Base-by-base conservation (phyloP, 1,284 basidiomycete species). In the Fistulinella staudtii region DNA sequence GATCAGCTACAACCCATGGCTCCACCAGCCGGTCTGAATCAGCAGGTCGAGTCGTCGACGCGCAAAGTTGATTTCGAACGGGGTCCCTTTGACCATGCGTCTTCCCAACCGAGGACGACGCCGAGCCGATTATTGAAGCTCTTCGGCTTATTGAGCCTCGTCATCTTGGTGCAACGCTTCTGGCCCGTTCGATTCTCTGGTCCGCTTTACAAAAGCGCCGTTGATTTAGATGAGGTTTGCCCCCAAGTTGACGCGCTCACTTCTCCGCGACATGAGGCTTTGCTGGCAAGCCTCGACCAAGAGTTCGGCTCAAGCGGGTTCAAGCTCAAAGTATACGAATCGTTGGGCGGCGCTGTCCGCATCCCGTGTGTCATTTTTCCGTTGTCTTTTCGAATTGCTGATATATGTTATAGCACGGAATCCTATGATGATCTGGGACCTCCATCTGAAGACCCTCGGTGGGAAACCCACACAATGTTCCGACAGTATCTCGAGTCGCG, bases 381-480 rank as follows among this genome's bases (percentile, higher is more conserved):
- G 4, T 31, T 14, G 25, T 27, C 27, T 17, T 22, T 24, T 13
- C 20, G 17, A 4, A 21, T 21, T 31, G 9, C n/a, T 45, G 21
- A 47, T n/a, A 23, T 11, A 23, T 33, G 7, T n/a, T n/a, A 30
- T 24, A 67, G 63, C 23, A 67, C 66, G 25, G 67, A 69, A 53
- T 68, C 58, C 5, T 72, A 61, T 43, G 74, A 77, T 40, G 60
- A 66, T 44, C 64, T 74, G 51, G 61, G 58, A 1, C 65, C 64
- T 3, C 63, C 73, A 13, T 69, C 68, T 10, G 63, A 67, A 45
- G 75, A 77, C 39, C 58, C 66, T 6, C 68, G 72, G 24, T 77
- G 73, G 74, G 63, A 73, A 30, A 63, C 58, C 3, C 70, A 75
- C 42, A 53, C 48, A 3, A 58, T 64, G 10, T 67, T 75, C 53